A percentile compares a stretch with the other conserved stretches of the same genome.
Evolutionary conservation across 106 monocot species (phyloP).

Genomic region (Dendrobium officinale): DNA sequence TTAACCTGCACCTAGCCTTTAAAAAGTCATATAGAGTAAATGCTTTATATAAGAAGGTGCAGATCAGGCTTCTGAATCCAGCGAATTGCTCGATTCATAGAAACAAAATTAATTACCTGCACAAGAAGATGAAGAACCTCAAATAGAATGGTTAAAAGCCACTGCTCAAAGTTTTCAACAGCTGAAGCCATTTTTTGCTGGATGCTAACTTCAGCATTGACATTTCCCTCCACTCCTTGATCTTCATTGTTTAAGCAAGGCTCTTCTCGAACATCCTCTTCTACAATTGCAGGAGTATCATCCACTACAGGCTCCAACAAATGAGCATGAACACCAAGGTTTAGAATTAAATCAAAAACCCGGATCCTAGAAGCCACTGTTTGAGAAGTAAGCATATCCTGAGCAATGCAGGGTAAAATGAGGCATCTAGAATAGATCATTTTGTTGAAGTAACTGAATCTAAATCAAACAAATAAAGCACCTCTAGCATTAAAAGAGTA

Average conservation of each 20-base stretch:
- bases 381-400: constrained; percentile 85
- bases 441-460: not conserved
- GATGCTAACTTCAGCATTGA: constrained; percentile 18
- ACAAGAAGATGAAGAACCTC: constrained; percentile 81
- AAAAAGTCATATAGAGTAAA: not conserved
- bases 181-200: constrained; percentile 46
- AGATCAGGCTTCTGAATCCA: not conserved
- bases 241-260: constrained; percentile 30
- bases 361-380: constrained; percentile 51
- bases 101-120: constrained; percentile 45
- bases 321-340: constrained; percentile 95
- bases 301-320: constrained; percentile 74
- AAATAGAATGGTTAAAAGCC: constrained; percentile 84
- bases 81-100: not conserved
- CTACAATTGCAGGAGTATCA: constrained; percentile 43
- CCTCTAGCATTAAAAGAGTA: constrained; percentile 91
- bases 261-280: constrained; percentile 41
- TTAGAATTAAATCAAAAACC: constrained; percentile 88
- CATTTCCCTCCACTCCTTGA: constrained; percentile 11
- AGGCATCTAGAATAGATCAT: constrained; percentile 5
- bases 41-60: not conserved
- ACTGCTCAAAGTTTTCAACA: constrained; percentile 84
- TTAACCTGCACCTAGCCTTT: not conserved
- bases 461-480: constrained; percentile 21
- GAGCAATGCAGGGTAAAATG: constrained; percentile 14